A percentile compares a stretch with the other conserved stretches of the same genome.
Evolutionary conservation across 2,329 filamentous ascomycete species (phyloP).

Genomic region (Leptographium galeiforme): DNA sequence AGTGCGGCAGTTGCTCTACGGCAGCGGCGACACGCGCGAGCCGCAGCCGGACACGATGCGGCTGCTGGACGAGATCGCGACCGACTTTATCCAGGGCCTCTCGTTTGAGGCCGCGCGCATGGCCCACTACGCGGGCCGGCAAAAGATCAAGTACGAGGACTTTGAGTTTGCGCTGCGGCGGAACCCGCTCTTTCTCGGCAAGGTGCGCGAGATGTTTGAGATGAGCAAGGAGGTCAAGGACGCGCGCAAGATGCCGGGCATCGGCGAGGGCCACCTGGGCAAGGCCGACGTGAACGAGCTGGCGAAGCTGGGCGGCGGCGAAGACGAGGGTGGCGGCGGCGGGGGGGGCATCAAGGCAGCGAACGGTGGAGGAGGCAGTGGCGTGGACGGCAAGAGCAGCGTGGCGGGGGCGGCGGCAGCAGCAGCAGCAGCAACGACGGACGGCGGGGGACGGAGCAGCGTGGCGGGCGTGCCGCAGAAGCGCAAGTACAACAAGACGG

Average conservation of each 20-base stretch:
- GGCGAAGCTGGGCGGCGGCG: constrained; percentile 9
- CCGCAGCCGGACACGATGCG: constrained; percentile 75
- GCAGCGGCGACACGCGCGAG: constrained; percentile 63
- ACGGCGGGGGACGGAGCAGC: constrained; percentile 4
- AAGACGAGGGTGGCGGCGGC: not conserved
- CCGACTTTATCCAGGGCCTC: constrained; percentile 90
- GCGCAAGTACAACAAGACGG: constrained; percentile 7
- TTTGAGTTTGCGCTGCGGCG: constrained; percentile 88
- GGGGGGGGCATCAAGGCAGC: not conserved
- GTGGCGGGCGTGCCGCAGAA: constrained; percentile 1
- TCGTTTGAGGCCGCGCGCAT: constrained; percentile 80
- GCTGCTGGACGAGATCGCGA: constrained; percentile 86
- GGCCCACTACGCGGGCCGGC: constrained; percentile 73
- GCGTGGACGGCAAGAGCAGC: no score
- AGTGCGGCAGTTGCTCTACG: constrained; percentile 66
- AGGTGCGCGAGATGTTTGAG: constrained; percentile 78
- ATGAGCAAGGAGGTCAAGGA: constrained; percentile 80
- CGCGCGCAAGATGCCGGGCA: constrained; percentile 62
- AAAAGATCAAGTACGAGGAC: constrained; percentile 97
- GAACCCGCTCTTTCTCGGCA: constrained; percentile 73
- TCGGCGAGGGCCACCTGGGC: constrained; percentile 38
- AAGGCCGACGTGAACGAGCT: constrained; percentile 15
- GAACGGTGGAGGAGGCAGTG: constrained; percentile 3
- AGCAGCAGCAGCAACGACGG: no score
- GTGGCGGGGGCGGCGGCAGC: constrained; percentile 1